Percentiles rank a stretch among this genome's conserved stretches.
Conservation (phyloP, 2,329 filamentous ascomycete genomes). For the Ophiocordyceps sinensis region DNA sequence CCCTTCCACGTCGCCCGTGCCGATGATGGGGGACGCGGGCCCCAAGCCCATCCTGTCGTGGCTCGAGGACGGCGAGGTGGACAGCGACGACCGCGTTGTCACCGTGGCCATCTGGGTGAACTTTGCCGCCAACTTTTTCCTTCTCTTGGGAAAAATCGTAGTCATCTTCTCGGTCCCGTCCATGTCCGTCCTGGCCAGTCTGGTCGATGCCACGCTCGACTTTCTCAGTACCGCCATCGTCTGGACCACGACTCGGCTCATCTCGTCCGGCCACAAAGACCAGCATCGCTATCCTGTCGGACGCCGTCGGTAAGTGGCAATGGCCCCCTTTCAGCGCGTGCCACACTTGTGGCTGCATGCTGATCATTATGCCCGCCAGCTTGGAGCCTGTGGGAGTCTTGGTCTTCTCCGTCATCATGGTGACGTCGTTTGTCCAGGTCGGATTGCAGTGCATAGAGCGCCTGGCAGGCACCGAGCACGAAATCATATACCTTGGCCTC, state of each 20-base stretch:
- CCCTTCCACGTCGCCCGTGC: constrained; percentile 15
- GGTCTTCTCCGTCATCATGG: constrained; percentile 76
- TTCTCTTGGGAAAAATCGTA: constrained; percentile 62
- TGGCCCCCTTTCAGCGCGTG: neutral
- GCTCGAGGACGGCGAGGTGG: constrained; percentile 56
- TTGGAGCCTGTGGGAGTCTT: constrained; percentile 70
- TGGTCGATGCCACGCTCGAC: constrained; percentile 68
- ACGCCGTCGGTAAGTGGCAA: constrained; percentile 34
- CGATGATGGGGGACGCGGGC: constrained; percentile 12
- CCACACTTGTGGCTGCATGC: neutral
- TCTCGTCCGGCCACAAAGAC: constrained; percentile 49
- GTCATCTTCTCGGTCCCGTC: constrained; percentile 68
- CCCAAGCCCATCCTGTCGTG: constrained; percentile 49
- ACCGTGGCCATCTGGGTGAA: constrained; percentile 83
- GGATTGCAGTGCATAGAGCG: constrained; percentile 54
- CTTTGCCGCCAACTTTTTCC: constrained; percentile 58
- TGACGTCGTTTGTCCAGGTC: constrained; percentile 71
- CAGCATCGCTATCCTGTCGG: constrained; percentile 69
- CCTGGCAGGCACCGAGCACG: constrained; percentile 44
- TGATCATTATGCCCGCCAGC: constrained; percentile 17
- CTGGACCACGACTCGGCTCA: constrained; percentile 62
- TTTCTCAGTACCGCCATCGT: constrained; percentile 73
- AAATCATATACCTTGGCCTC: constrained; percentile 56
- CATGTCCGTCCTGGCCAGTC: constrained; percentile 64
- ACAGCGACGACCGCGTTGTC: constrained; percentile 62